Conservation (phyloP, 2,329 filamentous ascomycete species). For the Beauveria asiatica region DNA sequence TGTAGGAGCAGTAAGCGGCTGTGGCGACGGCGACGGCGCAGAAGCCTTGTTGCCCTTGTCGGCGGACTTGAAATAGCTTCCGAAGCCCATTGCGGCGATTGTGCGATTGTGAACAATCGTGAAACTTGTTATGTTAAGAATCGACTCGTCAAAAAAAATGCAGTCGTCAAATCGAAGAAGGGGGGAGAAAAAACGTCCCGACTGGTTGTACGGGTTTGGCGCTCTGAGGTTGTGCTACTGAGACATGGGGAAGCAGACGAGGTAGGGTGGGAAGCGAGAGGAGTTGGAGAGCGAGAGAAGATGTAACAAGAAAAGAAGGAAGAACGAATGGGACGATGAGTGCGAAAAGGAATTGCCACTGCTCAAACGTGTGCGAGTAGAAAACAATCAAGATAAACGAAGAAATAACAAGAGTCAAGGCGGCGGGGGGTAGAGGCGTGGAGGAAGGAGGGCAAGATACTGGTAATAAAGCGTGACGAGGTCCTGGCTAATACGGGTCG, state of each 20-base stretch:
- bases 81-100: conserved; percentile 45
- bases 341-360: background rate
- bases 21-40: conserved; percentile 7
- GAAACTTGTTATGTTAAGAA: background rate
- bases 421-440: background rate
- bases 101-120: background rate
- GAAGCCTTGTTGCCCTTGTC: conserved; percentile 16
- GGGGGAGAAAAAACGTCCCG: background rate
- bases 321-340: background rate
- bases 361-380: background rate
- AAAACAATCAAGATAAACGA: background rate
- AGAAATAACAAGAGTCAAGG: background rate
- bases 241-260: background rate
- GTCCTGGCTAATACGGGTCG: background rate
- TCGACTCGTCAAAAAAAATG: background rate
- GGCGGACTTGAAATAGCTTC: conserved; percentile 51
- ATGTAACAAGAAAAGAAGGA: background rate
- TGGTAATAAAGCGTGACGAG: conserved; percentile 2
- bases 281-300: background rate
- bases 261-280: background rate
- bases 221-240: background rate
- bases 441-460: background rate
- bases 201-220: background rate
- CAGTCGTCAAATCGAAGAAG: conserved; percentile 4
- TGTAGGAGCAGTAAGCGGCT: conserved; percentile 14